phyloP scores from a whole-genome alignment of 441 rosid species.

The Pelargonium citronellum region DNA sequence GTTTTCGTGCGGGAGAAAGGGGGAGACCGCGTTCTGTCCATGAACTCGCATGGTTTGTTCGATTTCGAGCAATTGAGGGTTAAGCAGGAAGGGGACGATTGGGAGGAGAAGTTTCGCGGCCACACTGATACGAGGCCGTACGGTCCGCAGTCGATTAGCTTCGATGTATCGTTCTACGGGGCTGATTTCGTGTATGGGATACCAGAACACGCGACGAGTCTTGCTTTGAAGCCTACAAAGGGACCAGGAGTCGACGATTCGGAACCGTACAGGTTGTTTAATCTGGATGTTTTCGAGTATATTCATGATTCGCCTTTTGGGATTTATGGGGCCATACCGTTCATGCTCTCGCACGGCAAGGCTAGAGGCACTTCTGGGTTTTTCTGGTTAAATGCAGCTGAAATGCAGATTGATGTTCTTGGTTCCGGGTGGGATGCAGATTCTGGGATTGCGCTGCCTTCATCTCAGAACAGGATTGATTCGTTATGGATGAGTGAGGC shows the following conservation, averaged over 20 bases:
- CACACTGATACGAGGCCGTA: conserved; percentile 79
- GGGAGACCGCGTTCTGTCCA: conserved; percentile 49
- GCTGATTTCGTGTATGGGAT: conserved; percentile 84
- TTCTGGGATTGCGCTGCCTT: conserved; percentile 51
- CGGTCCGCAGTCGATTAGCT: conserved; percentile 90
- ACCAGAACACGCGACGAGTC: conserved; percentile 84
- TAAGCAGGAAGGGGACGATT: conserved; percentile 66
- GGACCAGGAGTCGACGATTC: conserved; percentile 86
- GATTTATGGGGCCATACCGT: conserved; percentile 82
- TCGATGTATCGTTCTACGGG: conserved; percentile 82
- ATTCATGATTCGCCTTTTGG: conserved; percentile 88
- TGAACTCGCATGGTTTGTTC: conserved; percentile 76
- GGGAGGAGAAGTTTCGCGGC: conserved; percentile 82
- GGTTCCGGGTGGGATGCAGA: conserved; percentile 88
- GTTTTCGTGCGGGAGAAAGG: conserved; percentile 60
- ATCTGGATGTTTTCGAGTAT: conserved; percentile 88
- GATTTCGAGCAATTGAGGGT: conserved; percentile 79
- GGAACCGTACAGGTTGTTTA: conserved; percentile 86
- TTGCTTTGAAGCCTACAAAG: conserved; percentile 79
- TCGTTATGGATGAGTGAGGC: conserved; percentile 98
- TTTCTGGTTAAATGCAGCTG: conserved; percentile 97
- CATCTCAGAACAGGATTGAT: conserved; percentile 57
- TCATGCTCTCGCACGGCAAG: conserved; percentile 88
- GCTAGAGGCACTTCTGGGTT: conserved; percentile 68
- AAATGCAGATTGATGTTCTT: conserved; percentile 98